Evolutionary conservation across 306 rosid genomes (phyloP).

Genomic region (Luffa acutangula): DNA sequence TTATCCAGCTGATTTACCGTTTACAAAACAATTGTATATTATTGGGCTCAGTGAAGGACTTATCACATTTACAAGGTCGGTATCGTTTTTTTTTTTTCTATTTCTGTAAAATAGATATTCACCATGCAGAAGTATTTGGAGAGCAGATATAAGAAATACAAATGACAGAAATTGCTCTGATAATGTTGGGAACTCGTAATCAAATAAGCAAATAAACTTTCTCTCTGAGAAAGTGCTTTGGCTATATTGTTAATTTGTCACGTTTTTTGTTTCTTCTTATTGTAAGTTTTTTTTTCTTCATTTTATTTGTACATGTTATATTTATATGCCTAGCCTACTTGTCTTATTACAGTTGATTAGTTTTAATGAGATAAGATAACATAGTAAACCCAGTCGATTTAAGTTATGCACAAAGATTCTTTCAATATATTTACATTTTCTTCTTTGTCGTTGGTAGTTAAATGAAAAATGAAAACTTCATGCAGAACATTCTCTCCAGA

Average conservation of each 20-base stretch:
- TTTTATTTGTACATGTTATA: neutral
- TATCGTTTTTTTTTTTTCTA: neutral
- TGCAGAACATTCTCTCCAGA: conserved; percentile 91
- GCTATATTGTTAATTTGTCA: neutral
- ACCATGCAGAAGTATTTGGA: neutral
- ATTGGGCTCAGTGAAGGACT: conserved; percentile 98
- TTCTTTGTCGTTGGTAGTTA: neutral
- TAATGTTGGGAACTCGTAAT: neutral
- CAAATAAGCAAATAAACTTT: neutral
- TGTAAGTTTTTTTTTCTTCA: neutral
- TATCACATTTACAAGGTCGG: conserved; percentile 83
- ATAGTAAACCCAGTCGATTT: neutral
- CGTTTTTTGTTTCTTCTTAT: neutral
- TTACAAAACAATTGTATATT: conserved; percentile 74
- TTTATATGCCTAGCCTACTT: neutral
- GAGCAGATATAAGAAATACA: neutral
- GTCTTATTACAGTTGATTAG: neutral
- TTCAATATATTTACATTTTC: neutral
- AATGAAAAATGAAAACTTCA: neutral
- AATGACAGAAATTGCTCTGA: neutral
- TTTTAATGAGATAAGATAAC: neutral
- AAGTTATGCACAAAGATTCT: neutral
- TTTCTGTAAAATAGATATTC: neutral
- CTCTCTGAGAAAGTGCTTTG: neutral
- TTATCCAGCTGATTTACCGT: conserved; percentile 73